Evolutionary conservation across 2,329 filamentous ascomycete species (phyloP).

Genomic region (Hypoxylon sp.): DNA sequence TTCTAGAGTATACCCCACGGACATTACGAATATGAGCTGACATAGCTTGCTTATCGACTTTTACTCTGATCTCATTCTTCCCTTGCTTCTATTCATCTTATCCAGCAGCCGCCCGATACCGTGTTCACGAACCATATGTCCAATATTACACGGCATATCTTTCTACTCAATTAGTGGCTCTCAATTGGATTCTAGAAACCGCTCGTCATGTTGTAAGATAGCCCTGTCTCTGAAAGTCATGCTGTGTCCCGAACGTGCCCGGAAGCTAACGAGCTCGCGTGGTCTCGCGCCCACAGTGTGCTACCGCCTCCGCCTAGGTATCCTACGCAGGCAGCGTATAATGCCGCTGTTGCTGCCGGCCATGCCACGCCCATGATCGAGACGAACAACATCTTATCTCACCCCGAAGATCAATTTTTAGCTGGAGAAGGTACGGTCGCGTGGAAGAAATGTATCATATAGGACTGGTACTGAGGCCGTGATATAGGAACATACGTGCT

Average conservation of each 20-base stretch:
- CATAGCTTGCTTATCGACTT: conserved; percentile 15
- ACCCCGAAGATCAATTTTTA: conserved; percentile 89
- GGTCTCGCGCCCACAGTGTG: conserved; percentile 66
- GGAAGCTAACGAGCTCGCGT: conserved; percentile 38
- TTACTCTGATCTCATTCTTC: neutral
- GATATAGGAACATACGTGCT: conserved; percentile 84
- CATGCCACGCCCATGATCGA: conserved; percentile 83
- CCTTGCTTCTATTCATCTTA: neutral
- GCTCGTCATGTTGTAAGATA: conserved; percentile 49
- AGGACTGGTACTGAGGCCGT: conserved; percentile 35
- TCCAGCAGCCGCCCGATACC: neutral
- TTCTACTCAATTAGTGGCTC: neutral
- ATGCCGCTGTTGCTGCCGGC: conserved; percentile 76
- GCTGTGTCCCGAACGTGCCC: conserved; percentile 19
- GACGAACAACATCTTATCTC: conserved; percentile 89
- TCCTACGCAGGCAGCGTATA: conserved; percentile 78
- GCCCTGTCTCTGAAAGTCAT: conserved; percentile 7
- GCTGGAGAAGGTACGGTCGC: conserved; percentile 85
- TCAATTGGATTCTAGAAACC: conserved; percentile 18
- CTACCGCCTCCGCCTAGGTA: conserved; percentile 90
- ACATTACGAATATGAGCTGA: conserved; percentile 23
- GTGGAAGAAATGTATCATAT: neutral
- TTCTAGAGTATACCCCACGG: conserved; percentile 10
- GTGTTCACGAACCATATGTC: conserved; percentile 6
- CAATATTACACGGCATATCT: conserved; percentile 13